Percentiles rank a stretch among this genome's conserved stretches.
Evolutionary conservation across 1,139 yeast genomes (phyloP).

Genomic region (Yamadazyma friedrichii): DNA sequence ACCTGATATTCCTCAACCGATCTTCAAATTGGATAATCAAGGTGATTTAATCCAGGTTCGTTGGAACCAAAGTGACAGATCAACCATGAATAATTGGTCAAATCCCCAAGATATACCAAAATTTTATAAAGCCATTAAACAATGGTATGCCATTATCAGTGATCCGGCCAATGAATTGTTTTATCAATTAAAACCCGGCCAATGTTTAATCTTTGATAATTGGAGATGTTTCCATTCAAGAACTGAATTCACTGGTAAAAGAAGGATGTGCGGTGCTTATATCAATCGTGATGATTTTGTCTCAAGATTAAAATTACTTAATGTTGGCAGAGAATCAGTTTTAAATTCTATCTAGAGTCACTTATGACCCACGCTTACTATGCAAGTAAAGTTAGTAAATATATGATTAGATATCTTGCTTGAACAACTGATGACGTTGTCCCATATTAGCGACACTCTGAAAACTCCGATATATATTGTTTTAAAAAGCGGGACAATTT

Average conservation of each 20-base stretch:
- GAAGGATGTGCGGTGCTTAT: slow-evolving; percentile 79
- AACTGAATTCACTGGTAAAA: slow-evolving; percentile 65
- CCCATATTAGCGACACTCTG: not conserved
- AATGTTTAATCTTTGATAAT: slow-evolving; percentile 68
- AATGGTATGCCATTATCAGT: slow-evolving; percentile 57
- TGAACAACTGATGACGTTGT: not conserved
- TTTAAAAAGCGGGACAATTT: slow-evolving; percentile 8
- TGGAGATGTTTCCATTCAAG: slow-evolving; percentile 78
- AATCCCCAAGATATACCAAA: slow-evolving; percentile 53
- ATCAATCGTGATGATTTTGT: slow-evolving; percentile 69
- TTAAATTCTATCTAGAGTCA: slow-evolving; percentile 33
- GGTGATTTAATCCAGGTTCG: slow-evolving; percentile 65
- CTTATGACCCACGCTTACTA: too few species aligned
- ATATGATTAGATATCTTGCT: too few species aligned
- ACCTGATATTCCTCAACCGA: slow-evolving; percentile 60
- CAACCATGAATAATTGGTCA: slow-evolving; percentile 60
- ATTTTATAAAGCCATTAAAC: slow-evolving; percentile 59
- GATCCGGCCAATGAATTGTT: slow-evolving; percentile 53
- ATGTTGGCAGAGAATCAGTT: slow-evolving; percentile 51
- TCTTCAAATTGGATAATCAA: slow-evolving; percentile 54
- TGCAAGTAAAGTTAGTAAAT: too few species aligned
- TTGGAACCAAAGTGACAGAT: slow-evolving; percentile 76
- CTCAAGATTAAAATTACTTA: slow-evolving; percentile 52
- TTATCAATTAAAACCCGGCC: slow-evolving; percentile 65
- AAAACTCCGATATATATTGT: not conserved